A percentile compares a stretch with the other conserved stretches of the same genome.
Conservation (phyloP, 2,329 filamentous ascomycete species). For the Raffaelea arxii region DNA sequence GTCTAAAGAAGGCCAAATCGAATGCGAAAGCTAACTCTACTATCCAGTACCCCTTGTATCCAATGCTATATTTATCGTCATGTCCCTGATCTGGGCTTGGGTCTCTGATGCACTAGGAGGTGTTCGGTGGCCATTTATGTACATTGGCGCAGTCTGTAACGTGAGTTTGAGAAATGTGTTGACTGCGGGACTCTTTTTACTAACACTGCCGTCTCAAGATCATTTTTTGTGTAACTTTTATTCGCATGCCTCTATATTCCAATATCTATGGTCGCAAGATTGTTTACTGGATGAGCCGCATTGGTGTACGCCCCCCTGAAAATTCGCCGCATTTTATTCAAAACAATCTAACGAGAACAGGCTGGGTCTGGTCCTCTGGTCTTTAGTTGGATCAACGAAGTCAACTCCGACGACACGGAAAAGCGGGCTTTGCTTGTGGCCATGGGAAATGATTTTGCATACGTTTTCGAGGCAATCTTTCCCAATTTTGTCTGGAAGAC, state of each 20-base stretch:
- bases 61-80: conserved; percentile 23
- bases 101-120: conserved; percentile 24
- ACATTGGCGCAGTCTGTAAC: conserved; percentile 23
- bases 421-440: conserved; percentile 17
- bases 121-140: conserved; percentile 27
- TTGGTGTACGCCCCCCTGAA: conserved; percentile 18
- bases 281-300: conserved; percentile 27
- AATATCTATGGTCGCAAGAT: conserved; percentile 23
- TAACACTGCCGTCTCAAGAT: no score
- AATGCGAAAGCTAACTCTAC: no score
- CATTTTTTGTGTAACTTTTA: conserved; percentile 20
- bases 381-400: conserved; percentile 21
- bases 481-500: neutral
- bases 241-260: conserved; percentile 25
- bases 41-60: conserved; percentile 22
- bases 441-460: conserved; percentile 16
- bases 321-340: neutral
- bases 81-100: conserved; percentile 26
- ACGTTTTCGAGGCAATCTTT: conserved; percentile 19
- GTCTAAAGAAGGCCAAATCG: no score
- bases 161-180: no score
- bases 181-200: no score
- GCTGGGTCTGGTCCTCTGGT: conserved; percentile 26
- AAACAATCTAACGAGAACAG: neutral
- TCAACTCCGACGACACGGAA: conserved; percentile 17